phyloP scores from a whole-genome alignment of 2,329 filamentous ascomycete genomes.

The Pyrenochaeta sp. region DNA sequence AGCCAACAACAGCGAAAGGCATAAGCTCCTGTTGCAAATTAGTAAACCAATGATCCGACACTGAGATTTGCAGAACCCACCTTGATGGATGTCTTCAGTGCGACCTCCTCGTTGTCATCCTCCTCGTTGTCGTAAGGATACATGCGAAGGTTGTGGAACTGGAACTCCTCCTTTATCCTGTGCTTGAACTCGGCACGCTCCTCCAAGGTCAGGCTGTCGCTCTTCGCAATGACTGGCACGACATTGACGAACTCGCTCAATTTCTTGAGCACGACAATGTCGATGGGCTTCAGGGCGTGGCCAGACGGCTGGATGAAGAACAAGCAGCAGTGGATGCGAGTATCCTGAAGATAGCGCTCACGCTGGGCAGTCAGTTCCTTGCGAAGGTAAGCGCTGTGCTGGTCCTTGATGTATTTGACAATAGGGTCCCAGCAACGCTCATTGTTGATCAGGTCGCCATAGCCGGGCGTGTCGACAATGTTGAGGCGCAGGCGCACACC shows the following conservation, averaged over 20 bases:
- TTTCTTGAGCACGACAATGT: conserved; percentile 99
- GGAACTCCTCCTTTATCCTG: conserved; percentile 97
- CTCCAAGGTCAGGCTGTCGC: conserved; percentile 93
- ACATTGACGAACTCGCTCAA: conserved; percentile 99
- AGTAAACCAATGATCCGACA: conserved; percentile 31
- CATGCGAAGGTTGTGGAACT: conserved; percentile 99
- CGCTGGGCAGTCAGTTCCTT: conserved; percentile 99
- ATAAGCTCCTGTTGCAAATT: conserved; percentile 76
- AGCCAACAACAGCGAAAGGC: conserved; percentile 96
- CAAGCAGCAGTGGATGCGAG: conserved; percentile 97
- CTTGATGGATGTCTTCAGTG: conserved; percentile 96
- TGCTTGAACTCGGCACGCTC: conserved; percentile 98
- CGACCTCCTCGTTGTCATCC: conserved; percentile 95
- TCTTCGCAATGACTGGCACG: conserved; percentile 98
- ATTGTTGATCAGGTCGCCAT: conserved; percentile 99
- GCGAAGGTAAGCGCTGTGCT: conserved; percentile 98
- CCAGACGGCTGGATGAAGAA: conserved; percentile 99
- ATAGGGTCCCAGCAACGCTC: conserved; percentile 99
- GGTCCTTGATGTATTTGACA: conserved; percentile 99
- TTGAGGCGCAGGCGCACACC: conserved; percentile 96
- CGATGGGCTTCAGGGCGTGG: conserved; percentile 98
- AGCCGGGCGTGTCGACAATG: conserved; percentile 98
- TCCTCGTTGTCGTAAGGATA: conserved; percentile 99
- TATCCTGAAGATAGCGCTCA: conserved; percentile 99
- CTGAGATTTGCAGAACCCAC: conserved; percentile 59